Percentiles rank a stretch among this genome's conserved stretches.
Conservation (phyloP, 257 asterid species). For the Solanum habrochaites region DNA sequence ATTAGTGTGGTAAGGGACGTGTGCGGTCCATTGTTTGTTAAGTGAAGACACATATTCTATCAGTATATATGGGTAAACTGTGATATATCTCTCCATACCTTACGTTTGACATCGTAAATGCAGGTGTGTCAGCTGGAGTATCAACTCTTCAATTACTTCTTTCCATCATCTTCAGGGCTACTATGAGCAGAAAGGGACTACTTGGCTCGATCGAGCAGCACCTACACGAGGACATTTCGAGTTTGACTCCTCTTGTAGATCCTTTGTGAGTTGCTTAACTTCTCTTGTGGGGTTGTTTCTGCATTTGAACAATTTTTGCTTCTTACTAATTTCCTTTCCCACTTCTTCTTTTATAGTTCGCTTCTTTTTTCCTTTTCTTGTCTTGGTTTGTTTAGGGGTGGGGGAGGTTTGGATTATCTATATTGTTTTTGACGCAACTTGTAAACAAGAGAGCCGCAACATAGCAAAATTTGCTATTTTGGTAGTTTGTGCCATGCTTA, state of each 20-base stretch:
- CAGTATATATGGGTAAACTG: background rate
- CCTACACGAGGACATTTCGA: slow-evolving; percentile 79
- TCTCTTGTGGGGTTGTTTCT: background rate
- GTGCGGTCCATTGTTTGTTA: too few relatives aligned
- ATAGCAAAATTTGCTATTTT: background rate
- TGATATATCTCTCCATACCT: background rate
- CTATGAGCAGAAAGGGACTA: too few relatives aligned
- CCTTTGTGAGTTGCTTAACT: slow-evolving; percentile 62
- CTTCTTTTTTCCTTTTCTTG: background rate
- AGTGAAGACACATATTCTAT: too few relatives aligned
- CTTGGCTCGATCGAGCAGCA: too few relatives aligned
- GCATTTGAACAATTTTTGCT: background rate
- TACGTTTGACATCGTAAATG: slow-evolving; percentile 7
- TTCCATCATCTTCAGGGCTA: slow-evolving; percentile 97
- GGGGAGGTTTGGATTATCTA: background rate
- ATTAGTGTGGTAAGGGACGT: too few relatives aligned
- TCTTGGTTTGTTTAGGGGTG: background rate
- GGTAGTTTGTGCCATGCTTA: background rate
- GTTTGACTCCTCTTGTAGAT: slow-evolving; percentile 88
- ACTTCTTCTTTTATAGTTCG: background rate
- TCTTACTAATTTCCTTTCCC: background rate
- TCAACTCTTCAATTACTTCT: slow-evolving; percentile 88
- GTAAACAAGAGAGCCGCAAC: background rate
- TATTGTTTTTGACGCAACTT: background rate
- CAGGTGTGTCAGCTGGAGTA: slow-evolving; percentile 96